phyloP scores from a whole-genome alignment of 495 filamentous ascomycete genomes.

The Penicillium dipodomyicola region DNA sequence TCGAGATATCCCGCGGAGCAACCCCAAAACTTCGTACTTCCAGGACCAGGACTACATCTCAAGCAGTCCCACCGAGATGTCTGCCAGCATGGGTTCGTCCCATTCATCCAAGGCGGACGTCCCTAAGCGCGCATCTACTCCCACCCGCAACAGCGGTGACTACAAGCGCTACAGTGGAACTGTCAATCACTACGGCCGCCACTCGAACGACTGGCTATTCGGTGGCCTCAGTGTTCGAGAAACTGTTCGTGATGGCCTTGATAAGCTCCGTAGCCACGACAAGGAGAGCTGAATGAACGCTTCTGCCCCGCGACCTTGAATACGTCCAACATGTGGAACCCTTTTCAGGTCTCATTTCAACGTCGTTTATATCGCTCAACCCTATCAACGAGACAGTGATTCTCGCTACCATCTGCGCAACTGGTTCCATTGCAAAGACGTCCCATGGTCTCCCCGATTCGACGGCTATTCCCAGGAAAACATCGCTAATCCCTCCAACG shows the following conservation, averaged over 20 bases:
- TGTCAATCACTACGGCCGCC: constrained; percentile 46
- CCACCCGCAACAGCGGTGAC: constrained; percentile 32
- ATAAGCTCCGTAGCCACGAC: constrained; percentile 49
- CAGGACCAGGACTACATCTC: constrained; percentile 17
- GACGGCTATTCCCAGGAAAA: too few relatives aligned
- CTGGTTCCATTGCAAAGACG: too few relatives aligned
- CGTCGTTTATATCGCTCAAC: too few relatives aligned
- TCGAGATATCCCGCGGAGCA: constrained; percentile 27
- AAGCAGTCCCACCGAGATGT: constrained; percentile 24
- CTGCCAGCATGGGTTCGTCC: constrained; percentile 18
- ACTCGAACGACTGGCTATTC: constrained; percentile 52
- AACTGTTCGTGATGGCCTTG: constrained; percentile 44
- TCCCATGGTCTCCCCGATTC: too few relatives aligned
- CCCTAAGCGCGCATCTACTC: constrained; percentile 20
- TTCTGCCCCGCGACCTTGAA: neutral
- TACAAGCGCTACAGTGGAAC: constrained; percentile 44
- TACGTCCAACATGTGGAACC: neutral
- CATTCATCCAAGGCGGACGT: constrained; percentile 20
- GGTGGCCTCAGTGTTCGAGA: constrained; percentile 49
- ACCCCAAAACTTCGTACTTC: constrained; percentile 19
- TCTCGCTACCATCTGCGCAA: too few relatives aligned
- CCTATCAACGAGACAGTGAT: too few relatives aligned
- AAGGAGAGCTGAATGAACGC: constrained; percentile 27
- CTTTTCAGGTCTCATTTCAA: neutral
- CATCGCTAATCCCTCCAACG: too few relatives aligned